Conservation (phyloP, 257 asterid species). For the Solanum megistacrolobum region DNA sequence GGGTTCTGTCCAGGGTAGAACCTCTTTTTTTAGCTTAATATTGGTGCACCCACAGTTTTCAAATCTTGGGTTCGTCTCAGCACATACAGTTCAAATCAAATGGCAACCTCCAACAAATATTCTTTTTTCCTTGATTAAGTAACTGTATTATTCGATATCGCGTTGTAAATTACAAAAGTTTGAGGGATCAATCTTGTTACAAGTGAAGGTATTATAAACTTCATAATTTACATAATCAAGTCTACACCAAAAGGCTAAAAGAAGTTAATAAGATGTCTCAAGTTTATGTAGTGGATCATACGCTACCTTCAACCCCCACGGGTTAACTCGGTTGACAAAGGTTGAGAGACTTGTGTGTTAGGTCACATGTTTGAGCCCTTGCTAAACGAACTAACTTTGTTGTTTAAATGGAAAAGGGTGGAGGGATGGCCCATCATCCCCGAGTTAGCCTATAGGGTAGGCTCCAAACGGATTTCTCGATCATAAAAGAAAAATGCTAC, state of each 20-base stretch:
- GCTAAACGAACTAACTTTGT: not conserved
- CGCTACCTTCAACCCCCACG: not conserved
- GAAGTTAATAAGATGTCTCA: not conserved
- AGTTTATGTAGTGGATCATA: not conserved
- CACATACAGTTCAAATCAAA: conserved; percentile 37
- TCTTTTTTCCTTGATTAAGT: not conserved
- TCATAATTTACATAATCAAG: not conserved
- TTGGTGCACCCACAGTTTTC: not conserved
- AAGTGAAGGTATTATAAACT: not conserved
- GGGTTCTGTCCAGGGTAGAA: not conserved
- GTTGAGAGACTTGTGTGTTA: not conserved
- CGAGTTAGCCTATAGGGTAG: not conserved
- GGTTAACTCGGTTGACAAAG: not conserved
- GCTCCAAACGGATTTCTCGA: not conserved
- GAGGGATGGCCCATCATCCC: not conserved
- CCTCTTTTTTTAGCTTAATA: not conserved
- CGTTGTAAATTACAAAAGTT: not conserved
- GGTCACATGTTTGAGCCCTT: not conserved
- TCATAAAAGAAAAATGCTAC: not conserved
- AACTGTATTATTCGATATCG: not conserved
- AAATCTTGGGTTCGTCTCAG: not conserved
- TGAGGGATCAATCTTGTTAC: not conserved
- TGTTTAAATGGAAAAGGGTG: not conserved
- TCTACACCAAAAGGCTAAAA: not conserved
- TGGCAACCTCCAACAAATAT: conserved; percentile 27